phyloP scores from a whole-genome alignment of 345 rosid genomes.

The Syzygium aromaticum region DNA sequence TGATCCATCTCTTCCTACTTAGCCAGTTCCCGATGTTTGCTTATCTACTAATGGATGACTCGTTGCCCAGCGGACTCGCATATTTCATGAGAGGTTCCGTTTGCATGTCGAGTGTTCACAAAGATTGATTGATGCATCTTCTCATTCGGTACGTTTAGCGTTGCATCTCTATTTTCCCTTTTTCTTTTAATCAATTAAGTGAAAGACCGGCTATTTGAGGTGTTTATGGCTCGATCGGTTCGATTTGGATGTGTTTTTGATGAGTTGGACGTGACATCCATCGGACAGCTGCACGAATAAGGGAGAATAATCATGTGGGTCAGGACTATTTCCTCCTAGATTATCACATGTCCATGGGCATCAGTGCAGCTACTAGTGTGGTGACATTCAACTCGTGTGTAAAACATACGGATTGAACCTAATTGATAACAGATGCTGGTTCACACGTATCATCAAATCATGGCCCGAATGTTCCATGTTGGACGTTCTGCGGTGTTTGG shows the following conservation, averaged over 20 bases:
- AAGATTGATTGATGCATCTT: slow-evolving; percentile 20
- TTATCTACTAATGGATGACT: neutral
- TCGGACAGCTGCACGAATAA: neutral
- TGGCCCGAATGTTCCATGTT: neutral
- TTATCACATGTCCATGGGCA: neutral
- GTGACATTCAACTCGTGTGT: neutral
- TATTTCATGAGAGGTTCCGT: neutral
- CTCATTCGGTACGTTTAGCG: slow-evolving; percentile 20
- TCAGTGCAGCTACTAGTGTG: neutral
- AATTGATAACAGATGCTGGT: neutral
- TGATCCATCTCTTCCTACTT: neutral
- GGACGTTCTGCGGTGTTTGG: neutral
- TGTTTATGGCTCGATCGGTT: too few relatives aligned
- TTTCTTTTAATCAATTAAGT: neutral
- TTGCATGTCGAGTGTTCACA: slow-evolving; percentile 11
- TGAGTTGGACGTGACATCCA: neutral
- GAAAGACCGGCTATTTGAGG: neutral
- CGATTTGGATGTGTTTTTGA: neutral
- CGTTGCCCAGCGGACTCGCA: neutral
- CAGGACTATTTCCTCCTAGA: neutral
- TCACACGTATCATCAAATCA: neutral
- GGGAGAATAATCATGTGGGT: neutral
- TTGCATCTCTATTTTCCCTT: neutral
- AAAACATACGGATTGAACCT: neutral
- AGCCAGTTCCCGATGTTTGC: neutral